A percentile compares a stretch with the other conserved stretches of the same genome.
phyloP scores from a whole-genome alignment of 768 basidiomycete species.

The Artomyces pyxidatus region DNA sequence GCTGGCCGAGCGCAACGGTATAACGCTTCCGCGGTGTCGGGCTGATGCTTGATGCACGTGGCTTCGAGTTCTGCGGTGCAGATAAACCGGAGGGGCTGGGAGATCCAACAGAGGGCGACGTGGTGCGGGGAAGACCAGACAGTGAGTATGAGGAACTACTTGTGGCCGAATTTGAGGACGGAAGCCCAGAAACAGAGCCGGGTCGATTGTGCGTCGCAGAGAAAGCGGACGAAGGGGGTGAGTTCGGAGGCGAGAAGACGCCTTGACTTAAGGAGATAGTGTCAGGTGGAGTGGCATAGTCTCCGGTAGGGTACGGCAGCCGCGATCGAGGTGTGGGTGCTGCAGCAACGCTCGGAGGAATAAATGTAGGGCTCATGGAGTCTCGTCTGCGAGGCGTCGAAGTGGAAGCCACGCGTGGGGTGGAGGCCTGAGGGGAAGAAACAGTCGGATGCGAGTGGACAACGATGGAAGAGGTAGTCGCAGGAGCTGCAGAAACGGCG shows the following conservation, averaged over 20 bases:
- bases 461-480: slow-evolving; percentile 41
- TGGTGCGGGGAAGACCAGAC: slow-evolving; percentile 17
- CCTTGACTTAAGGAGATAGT: slow-evolving; percentile 26
- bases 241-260: slow-evolving; percentile 45
- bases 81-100: slow-evolving; percentile 18
- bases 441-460: slow-evolving; percentile 31
- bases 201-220: slow-evolving; percentile 28
- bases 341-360: slow-evolving; percentile 36
- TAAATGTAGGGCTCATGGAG: slow-evolving; percentile 48
- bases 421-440: slow-evolving; percentile 20
- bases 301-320: slow-evolving; percentile 77
- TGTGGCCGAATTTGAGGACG: slow-evolving; percentile 17
- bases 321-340: slow-evolving; percentile 37
- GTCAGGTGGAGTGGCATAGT: slow-evolving; percentile 65
- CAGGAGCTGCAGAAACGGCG: slow-evolving; percentile 35
- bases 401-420: slow-evolving; percentile 7
- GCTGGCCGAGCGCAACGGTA: slow-evolving; percentile 76
- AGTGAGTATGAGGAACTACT: slow-evolving; percentile 11
- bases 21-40: slow-evolving; percentile 70
- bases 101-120: slow-evolving; percentile 15
- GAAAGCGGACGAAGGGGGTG: slow-evolving; percentile 32
- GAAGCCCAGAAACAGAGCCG: slow-evolving; percentile 42
- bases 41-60: slow-evolving; percentile 51
- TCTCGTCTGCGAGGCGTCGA: slow-evolving; percentile 36
- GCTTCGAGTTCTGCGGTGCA: slow-evolving; percentile 31